Evolutionary conservation across 2,329 filamentous ascomycete genomes (phyloP).

Genomic region (Microdochium bolleyi): DNA sequence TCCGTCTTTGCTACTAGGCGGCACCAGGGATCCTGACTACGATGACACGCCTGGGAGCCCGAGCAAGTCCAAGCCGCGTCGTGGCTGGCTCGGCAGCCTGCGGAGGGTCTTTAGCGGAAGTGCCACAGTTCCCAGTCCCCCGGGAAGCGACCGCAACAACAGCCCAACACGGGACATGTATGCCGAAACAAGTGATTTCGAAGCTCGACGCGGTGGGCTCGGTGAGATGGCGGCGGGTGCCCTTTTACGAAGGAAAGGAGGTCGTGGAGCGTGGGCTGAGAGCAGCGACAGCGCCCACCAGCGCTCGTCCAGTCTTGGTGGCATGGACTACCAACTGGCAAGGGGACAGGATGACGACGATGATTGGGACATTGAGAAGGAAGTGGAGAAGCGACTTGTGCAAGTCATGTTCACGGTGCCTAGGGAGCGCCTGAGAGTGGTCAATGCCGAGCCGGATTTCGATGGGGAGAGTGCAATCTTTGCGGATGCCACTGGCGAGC

Average conservation of each 20-base stretch:
- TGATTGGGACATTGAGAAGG: constrained; percentile 72
- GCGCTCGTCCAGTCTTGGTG: constrained; percentile 11
- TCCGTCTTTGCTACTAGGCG: constrained; percentile 34
- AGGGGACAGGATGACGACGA: constrained; percentile 45
- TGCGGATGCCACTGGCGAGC: constrained; percentile 28
- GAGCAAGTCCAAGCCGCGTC: constrained; percentile 46
- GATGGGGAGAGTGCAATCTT: constrained; percentile 33
- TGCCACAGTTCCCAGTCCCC: constrained; percentile 19
- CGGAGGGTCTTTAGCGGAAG: constrained; percentile 51
- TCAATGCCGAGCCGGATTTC: constrained; percentile 63
- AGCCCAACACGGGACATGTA: constrained; percentile 20
- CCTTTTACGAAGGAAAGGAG: constrained; percentile 46
- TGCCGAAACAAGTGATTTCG: constrained; percentile 31
- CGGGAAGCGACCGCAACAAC: constrained; percentile 10
- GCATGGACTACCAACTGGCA: constrained; percentile 11
- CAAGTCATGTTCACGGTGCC: constrained; percentile 93
- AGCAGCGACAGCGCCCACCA: neutral
- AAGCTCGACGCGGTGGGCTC: constrained; percentile 32
- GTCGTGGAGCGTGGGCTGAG: constrained; percentile 44
- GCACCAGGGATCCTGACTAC: constrained; percentile 14
- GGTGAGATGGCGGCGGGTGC: constrained; percentile 33
- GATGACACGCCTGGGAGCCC: constrained; percentile 39
- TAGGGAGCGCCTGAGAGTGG: constrained; percentile 77
- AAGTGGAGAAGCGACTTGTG: constrained; percentile 62
- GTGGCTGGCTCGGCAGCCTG: constrained; percentile 63